phyloP scores from a whole-genome alignment of 352 stramenopile genomes.

The Sclerospora graminicola region DNA sequence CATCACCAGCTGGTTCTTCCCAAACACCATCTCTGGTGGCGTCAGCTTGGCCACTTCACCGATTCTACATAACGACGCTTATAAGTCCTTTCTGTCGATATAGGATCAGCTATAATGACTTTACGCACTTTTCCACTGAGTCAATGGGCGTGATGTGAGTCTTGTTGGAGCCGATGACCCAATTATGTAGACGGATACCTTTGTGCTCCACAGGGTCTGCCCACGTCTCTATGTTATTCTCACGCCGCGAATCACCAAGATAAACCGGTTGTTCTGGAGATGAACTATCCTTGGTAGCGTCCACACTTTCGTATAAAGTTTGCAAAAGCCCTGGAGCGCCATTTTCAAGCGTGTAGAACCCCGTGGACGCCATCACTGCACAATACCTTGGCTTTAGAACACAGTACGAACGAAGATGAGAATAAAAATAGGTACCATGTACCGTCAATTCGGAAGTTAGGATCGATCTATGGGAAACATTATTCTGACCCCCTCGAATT shows the following conservation, averaged over 20 bases:
- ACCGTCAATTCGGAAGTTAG: no score
- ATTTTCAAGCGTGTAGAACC: slow-evolving; percentile 45
- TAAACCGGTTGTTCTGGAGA: slow-evolving; percentile 11
- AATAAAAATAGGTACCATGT: no score
- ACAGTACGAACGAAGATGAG: no score
- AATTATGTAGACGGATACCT: slow-evolving; percentile 47
- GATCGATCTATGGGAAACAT: no score
- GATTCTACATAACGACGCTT: slow-evolving; percentile 21
- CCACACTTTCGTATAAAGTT: slow-evolving; percentile 24
- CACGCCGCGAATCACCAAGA: slow-evolving; percentile 37
- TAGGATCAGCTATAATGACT: neutral
- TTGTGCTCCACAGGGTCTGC: slow-evolving; percentile 60
- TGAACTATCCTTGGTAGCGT: neutral
- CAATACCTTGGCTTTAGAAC: no score
- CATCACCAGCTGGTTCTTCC: slow-evolving; percentile 71
- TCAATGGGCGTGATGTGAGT: slow-evolving; percentile 76
- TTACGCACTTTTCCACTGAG: slow-evolving; percentile 44
- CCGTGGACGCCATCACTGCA: slow-evolving; percentile 20
- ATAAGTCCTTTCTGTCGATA: neutral
- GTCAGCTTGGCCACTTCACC: slow-evolving; percentile 55
- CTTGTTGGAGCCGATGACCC: slow-evolving; percentile 71
- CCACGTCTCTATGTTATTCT: slow-evolving; percentile 26
- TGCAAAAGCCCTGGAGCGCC: slow-evolving; percentile 41
- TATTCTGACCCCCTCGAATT: no score
- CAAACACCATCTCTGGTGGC: slow-evolving; percentile 81